Evolutionary conservation across 2,329 filamentous ascomycete genomes (phyloP).

Genomic region (Xylaria arbuscula): DNA sequence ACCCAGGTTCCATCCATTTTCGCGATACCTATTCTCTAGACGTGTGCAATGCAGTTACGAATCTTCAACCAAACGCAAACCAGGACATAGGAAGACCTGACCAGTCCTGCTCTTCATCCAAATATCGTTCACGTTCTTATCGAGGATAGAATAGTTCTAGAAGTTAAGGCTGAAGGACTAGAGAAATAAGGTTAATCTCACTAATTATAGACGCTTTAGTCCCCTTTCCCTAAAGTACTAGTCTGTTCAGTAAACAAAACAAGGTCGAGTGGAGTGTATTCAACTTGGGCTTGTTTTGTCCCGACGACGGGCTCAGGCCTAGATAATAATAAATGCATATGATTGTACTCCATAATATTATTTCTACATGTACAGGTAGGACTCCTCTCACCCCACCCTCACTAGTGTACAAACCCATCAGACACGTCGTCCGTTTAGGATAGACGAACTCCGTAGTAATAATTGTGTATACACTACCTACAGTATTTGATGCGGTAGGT

Average conservation of each 20-base stretch:
- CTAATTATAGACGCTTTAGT: conserved; percentile 13
- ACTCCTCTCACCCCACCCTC: conserved; percentile 22
- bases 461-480: not conserved
- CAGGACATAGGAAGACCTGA: not conserved
- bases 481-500: not conserved
- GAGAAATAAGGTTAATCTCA: conserved; percentile 6
- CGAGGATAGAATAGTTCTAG: not conserved
- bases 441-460: conserved; percentile 13
- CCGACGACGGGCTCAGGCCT: conserved; percentile 5
- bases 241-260: conserved; percentile 6
- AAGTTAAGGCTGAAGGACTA: conserved; percentile 8
- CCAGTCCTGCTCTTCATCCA: conserved; percentile 1
- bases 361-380: not conserved
- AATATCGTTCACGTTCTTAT: not conserved
- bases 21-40: not conserved
- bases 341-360: conserved; percentile 25
- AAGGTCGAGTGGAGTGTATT: conserved; percentile 11
- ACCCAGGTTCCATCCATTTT: conserved; percentile 38
- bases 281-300: not conserved
- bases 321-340: conserved; percentile 18
- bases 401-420: conserved; percentile 14
- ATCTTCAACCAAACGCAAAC: not conserved
- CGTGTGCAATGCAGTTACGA: not conserved
- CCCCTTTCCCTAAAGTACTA: conserved; percentile 13
- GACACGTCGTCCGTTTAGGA: conserved; percentile 24